Base-by-base conservation (phyloP, 306 rosid species). In the Vachellia collinsii region DNA sequence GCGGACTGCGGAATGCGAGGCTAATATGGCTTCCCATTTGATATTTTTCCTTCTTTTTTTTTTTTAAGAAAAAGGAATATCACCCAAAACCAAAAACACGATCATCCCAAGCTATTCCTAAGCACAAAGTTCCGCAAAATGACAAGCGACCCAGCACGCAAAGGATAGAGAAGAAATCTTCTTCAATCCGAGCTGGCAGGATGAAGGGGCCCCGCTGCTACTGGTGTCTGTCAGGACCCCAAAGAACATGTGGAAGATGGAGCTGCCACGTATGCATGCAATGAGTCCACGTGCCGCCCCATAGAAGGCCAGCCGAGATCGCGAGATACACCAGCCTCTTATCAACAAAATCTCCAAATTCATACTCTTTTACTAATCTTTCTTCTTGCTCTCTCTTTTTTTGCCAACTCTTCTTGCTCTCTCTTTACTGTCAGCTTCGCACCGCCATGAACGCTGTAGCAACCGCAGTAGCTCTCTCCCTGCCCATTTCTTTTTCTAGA, bases 301-400 rank as follows among this genome's bases (percentile, higher is more conserved):
- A 2, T 81, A 83, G 92, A 84, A 82, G 92, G 97, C 83, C 76
- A 81, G n/a, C 73, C 67, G 78, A 85, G 97, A 92, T 92, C 90
- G 89, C 97, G 88, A 19, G 63, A 58, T 63, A 76, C 36, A 61
- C 79, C 75, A 76, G 39, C 89, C 92, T 80, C 91, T 92, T 88
- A 90, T 92, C 92, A 66, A 65, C 72, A 84, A 80, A 82, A 46
- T 46, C 80, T 63, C 20, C 77, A 65, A 69, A 20, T 65, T 51
- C 25, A 61, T 53, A n/a, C 73, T 46, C 62, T 38, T 68, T 25
- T 64, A 0, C 75, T 11, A 58, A 34, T 10, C 20, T 76, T 72
- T 65, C 83, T 11, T 6, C 51, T 66, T 29, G 36, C 80, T 63
- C 59, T 12, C 58, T n/a, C n/a, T n/a, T n/a, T n/a, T n/a, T n/a